A percentile compares a stretch with the other conserved stretches of the same genome.
Conservation (phyloP, 179 eudicot species). For the Pouteria campechiana region DNA sequence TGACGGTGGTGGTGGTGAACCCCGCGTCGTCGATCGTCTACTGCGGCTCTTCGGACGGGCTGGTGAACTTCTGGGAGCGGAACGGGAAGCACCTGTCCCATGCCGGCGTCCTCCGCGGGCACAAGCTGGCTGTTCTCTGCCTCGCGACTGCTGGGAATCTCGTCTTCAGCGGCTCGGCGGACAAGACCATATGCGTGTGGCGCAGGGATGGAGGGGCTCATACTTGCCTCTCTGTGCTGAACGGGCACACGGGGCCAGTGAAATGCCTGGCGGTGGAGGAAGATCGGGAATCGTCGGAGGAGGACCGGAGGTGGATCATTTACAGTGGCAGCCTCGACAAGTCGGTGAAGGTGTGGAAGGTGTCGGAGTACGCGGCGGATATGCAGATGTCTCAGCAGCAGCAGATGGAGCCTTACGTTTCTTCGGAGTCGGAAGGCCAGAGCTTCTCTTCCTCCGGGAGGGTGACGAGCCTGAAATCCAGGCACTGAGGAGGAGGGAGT, state of each 20-base stretch:
- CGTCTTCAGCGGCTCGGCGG: slow-evolving; percentile 73
- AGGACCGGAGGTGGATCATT: slow-evolving; percentile 33
- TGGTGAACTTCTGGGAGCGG: slow-evolving; percentile 52
- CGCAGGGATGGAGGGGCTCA: slow-evolving; percentile 22
- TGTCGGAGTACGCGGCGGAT: slow-evolving; percentile 7
- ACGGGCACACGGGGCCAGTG: slow-evolving; percentile 57
- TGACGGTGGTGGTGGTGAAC: slow-evolving; percentile 54
- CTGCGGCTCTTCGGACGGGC: slow-evolving; percentile 66
- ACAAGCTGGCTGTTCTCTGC: slow-evolving; percentile 61
- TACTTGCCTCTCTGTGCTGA: slow-evolving; percentile 19
- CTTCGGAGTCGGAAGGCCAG: neutral
- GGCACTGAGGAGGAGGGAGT: no score
- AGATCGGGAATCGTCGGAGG: slow-evolving; percentile 4
- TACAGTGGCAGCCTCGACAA: slow-evolving; percentile 78
- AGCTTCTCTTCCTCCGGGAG: neutral
- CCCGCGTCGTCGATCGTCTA: slow-evolving; percentile 30
- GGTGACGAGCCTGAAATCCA: no score
- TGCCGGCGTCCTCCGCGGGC: slow-evolving; percentile 42
- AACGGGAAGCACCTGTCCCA: slow-evolving; percentile 16
- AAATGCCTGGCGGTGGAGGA: slow-evolving; percentile 64
- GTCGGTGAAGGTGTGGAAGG: slow-evolving; percentile 72
- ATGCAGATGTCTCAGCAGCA: neutral
- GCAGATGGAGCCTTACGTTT: no score
- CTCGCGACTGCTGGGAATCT: slow-evolving; percentile 43
- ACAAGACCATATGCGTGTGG: slow-evolving; percentile 68